Base-by-base conservation (phyloP, 2,329 filamentous ascomycete species). In the Furcasterigmium sp. region DNA sequence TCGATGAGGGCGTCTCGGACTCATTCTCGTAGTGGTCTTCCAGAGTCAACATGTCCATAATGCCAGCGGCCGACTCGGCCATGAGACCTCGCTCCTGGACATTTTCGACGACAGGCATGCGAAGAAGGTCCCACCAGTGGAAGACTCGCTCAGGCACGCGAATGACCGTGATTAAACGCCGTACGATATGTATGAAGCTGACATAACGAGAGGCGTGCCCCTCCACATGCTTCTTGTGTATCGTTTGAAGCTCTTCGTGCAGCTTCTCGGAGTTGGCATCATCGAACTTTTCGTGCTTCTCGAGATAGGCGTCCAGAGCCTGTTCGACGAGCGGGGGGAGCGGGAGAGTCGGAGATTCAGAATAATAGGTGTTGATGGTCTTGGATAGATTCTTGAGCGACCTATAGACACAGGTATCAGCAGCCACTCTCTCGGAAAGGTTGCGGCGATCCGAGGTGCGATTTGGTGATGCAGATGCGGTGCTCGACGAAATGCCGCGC, bases 121-220 rank as follows among this genome's bases (percentile, higher is more conserved):
- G 62, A 13, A 84, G 68, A 49, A 76, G 65, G 37, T 85, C 78
- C 75, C 86, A 89, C 87, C 87, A 93, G 46, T 82, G 74, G 43
- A 82, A 64, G 43, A 87, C 62, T 43, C 82, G 76, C 26, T 76
- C 71, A 3, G 82, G 74, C 10, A 79, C 79, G 44, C 73, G 75
- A 42, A 93, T 72, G 10, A 75, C 74, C 3, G 84, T 79, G 19
- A 81, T 73, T 28, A 91, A 67, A 32, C 73, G 74, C 37, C 78
- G 75, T 43, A 91, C 64, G 37, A 87, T 73, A 39, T 76, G 74
- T 15, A 91, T 70, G 62, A 91, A 93, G n/a, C 80, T 66, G 8
- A 77, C 79, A 57, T 78, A 76, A 51, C 79, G 77, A 40, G 73
- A 60, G 3, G 76, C 67, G 19, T 71, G 69, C 26, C 74, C 73